Evolutionary conservation across 2,329 filamentous ascomycete genomes (phyloP), one percentile per base, ranked within the genome.

Genomic region (Teratosphaeria epicoccoides): DNA sequence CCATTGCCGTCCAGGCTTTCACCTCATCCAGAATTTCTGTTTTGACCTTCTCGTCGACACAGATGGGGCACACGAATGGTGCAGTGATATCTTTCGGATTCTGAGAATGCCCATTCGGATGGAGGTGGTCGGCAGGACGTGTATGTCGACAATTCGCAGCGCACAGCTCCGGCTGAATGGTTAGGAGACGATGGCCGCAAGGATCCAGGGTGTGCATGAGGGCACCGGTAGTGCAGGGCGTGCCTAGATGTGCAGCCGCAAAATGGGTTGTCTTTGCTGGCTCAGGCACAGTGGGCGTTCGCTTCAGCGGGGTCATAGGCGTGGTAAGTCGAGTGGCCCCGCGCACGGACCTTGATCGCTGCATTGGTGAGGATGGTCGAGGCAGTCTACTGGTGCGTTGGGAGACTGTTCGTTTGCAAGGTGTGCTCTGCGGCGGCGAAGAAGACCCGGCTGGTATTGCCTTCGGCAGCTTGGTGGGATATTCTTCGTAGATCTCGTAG

Each of bases 61-160:
- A 49, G 47, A 14, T 22, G 24, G 26, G 22, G 20, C 47, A 49
- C 14, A 24, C 24, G 20, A 49, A 49, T 12, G 26, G 28, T 12
- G n/a, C 37, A 24, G 20, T 33, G n/a, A 49, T 17, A 26, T 49
- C 47, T 14, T 26, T 49, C 24, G 29, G 47, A 14, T 49, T 49
- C 17, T 7, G 26, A 20, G 24, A 43, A 3, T 23, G 29, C 5
- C 22, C 20, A 14, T 28, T n/a, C 4, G 47, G 12, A 24, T 40
- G 28, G 28, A 49, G 22, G 14, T 23, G 22, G 17, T 24, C 22
- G 4, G 47, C 26, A 17, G 29, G 22, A 24, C 12, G 47, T 23
- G 3, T 23, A 7, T 24, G 12, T 17, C 9, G 10, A 43, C 47
- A 49, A 23, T 49, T 49, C 7, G 22, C 22, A 17, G 47, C 47